Conservation (phyloP, 1,284 basidiomycete genomes). For the Papiliotrema nemorosa region DNA sequence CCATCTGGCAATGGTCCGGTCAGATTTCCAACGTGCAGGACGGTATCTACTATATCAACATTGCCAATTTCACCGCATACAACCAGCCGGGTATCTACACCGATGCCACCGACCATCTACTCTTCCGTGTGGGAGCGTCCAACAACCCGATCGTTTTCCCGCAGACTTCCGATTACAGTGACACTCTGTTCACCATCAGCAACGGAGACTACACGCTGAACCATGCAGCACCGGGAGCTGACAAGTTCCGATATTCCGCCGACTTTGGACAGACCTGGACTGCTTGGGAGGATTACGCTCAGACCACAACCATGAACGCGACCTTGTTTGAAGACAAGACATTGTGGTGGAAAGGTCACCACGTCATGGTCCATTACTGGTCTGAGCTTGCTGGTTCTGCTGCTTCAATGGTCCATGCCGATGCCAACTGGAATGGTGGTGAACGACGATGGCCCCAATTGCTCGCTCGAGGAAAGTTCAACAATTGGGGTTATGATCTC, state of each 20-base stretch:
- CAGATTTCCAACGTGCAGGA: constrained; percentile 70
- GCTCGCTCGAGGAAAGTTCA: constrained; percentile 79
- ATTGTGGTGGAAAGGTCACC: constrained; percentile 76
- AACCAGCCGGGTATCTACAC: constrained; percentile 24
- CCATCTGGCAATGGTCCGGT: constrained; percentile 67
- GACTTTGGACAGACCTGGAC: constrained; percentile 85
- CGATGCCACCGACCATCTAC: constrained; percentile 61
- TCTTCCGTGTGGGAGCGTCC: constrained; percentile 69
- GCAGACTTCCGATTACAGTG: constrained; percentile 62
- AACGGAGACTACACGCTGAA: constrained; percentile 67
- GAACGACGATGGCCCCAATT: constrained; percentile 78
- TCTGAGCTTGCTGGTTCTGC: constrained; percentile 62
- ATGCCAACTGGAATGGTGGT: constrained; percentile 58
- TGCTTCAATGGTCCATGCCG: constrained; percentile 69
- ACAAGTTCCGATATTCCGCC: constrained; percentile 76
- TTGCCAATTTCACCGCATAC: constrained; percentile 53
- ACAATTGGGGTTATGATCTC: constrained; percentile 82
- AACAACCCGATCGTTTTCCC: constrained; percentile 80
- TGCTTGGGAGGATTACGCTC: constrained; percentile 70
- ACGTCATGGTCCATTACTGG: constrained; percentile 87
- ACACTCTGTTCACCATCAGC: constrained; percentile 59
- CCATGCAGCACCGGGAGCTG: constrained; percentile 79
- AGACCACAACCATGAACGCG: constrained; percentile 62
- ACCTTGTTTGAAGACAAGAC: constrained; percentile 56
- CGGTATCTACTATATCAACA: constrained; percentile 69